phyloP scores from a whole-genome alignment of 2,329 filamentous ascomycete genomes.

The Aspergillus sp. region DNA sequence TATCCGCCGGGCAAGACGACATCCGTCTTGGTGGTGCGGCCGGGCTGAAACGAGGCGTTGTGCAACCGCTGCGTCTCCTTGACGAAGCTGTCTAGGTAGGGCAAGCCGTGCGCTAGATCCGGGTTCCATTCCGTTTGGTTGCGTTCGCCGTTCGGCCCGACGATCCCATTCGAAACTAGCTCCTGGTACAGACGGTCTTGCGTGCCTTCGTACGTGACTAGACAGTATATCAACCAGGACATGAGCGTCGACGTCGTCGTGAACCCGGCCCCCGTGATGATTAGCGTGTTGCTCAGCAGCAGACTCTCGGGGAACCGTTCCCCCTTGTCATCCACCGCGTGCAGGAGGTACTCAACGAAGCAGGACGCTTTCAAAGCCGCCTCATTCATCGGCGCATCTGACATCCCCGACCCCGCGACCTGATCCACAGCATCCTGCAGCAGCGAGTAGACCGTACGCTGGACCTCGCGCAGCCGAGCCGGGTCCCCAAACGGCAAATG shows the following conservation, averaged over 20 bases:
- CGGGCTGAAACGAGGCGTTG: constrained; percentile 63
- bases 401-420: constrained; percentile 4
- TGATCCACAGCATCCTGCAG: constrained; percentile 17
- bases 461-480: constrained; percentile 35
- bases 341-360: constrained; percentile 18
- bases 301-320: constrained; percentile 48
- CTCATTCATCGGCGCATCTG: constrained; percentile 11
- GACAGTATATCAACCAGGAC: constrained; percentile 56
- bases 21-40: constrained; percentile 56
- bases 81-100: constrained; percentile 55
- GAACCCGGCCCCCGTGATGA: constrained; percentile 59
- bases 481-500: constrained; percentile 58
- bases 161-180: constrained; percentile 49
- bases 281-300: constrained; percentile 43
- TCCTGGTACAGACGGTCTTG: constrained; percentile 60
- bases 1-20: constrained; percentile 62
- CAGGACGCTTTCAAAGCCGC: constrained; percentile 15
- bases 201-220: constrained; percentile 53
- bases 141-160: constrained; percentile 17
- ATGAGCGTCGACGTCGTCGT: constrained; percentile 58
- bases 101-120: constrained; percentile 36
- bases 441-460: constrained; percentile 14
- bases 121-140: constrained; percentile 45
- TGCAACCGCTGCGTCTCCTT: constrained; percentile 63
- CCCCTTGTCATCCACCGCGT: constrained; percentile 47